Base-by-base conservation (phyloP, 1,284 basidiomycete species). In the Irpex lacteus region DNA sequence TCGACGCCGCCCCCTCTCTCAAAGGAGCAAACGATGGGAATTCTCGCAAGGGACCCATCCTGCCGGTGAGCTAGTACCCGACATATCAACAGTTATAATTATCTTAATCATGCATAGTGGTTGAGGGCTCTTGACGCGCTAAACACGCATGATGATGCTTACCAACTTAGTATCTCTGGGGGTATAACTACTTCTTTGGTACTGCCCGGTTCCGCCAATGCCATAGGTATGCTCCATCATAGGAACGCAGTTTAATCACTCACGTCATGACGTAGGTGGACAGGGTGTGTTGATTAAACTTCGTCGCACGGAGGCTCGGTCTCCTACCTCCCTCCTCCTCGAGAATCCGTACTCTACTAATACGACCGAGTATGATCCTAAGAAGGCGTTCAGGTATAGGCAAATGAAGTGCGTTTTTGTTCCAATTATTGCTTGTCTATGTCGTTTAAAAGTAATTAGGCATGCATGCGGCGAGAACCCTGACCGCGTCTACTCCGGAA, bases 231-330 rank as follows among this genome's bases (percentile, higher is more conserved):
- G 47, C n/a, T 6, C 80, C 60, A 66, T 26, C 19, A 5, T 62
- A 26, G 6, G 18, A 11, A n/a, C 34, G 9, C 7, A 21, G 32
- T 50, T 34, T 13, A 44, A 36, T 6, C 2, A n/a, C 21, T 13
- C n/a, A 36, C 37, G 34, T 9, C 6, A 19, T 55, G 11, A 15
- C 34, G 32, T n/a, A 71, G 73, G 72, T 5, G 74, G 74, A 3
- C 72, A 75, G 47, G 73, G 81, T 0, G 82, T 81, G 65, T 69
- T 79, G 8, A 81, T 86, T 71, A 87, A 88, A 69, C 74, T 83
- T 6, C 76, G 85, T n/a, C 68, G 73, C 13, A 81, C 83, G 0
- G 67, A 63, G 5, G 82, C 82, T 63, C 76, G 77, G 36, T 80
- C 82, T 2, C 75, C 82, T 13, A 78, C 78, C 7, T 79, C 81